Conservation (phyloP, 495 filamentous ascomycete genomes). For the Penicillium samsonianum region DNA sequence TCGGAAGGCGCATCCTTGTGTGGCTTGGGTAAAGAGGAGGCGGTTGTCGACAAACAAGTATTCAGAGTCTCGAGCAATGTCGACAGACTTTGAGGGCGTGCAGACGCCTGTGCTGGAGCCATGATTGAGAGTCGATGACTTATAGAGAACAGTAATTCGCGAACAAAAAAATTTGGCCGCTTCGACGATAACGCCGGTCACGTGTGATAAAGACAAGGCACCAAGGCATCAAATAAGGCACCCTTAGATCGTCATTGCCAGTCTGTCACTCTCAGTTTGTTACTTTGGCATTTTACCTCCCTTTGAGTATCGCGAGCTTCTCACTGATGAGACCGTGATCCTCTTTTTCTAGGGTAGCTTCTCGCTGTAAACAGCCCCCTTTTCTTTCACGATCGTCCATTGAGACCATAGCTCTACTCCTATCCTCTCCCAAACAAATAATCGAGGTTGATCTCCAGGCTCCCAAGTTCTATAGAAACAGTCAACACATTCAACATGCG, state of each 20-base stretch:
- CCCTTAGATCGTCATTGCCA: slow-evolving; percentile 13
- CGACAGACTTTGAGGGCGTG: slow-evolving; percentile 41
- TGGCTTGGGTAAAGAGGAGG: slow-evolving; percentile 60
- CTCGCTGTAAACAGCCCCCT: background rate
- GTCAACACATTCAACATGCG: slow-evolving; percentile 43
- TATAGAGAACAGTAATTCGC: slow-evolving; percentile 9
- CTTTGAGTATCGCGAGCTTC: slow-evolving; percentile 1
- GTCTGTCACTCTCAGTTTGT: slow-evolving; percentile 10
- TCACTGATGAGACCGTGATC: slow-evolving; percentile 10
- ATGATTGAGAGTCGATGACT: slow-evolving; percentile 26
- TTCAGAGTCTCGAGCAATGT: slow-evolving; percentile 63
- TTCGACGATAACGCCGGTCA: slow-evolving; percentile 36
- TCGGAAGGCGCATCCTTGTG: slow-evolving; percentile 36
- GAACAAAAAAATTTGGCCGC: slow-evolving; percentile 32
- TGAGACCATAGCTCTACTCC: slow-evolving; percentile 1
- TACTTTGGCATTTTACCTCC: background rate
- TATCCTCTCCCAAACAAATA: slow-evolving; percentile 9
- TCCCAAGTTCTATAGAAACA: slow-evolving; percentile 14
- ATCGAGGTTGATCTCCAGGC: slow-evolving; percentile 19
- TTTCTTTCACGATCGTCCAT: background rate
- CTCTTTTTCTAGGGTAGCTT: slow-evolving; percentile 3
- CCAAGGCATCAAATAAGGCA: slow-evolving; percentile 1
- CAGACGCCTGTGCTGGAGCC: slow-evolving; percentile 27
- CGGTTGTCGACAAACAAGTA: slow-evolving; percentile 60
- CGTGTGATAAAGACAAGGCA: slow-evolving; percentile 25